Evolutionary conservation across 768 basidiomycete species (phyloP).

Genomic region (Rhizopogon vesiculosus): DNA sequence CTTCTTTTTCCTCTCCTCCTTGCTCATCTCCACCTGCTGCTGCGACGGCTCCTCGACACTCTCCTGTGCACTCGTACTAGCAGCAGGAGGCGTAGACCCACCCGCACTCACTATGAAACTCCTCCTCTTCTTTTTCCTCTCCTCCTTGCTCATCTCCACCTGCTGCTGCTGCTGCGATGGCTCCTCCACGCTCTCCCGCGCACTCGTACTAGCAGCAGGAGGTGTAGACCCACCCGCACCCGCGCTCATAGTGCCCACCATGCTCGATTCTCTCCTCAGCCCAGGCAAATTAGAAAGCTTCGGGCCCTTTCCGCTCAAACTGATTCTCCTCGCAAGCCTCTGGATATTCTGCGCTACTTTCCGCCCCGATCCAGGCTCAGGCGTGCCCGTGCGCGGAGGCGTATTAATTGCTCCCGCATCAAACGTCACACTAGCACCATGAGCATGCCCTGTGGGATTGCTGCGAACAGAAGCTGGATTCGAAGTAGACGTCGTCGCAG

Average conservation of each 20-base stretch:
- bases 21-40: slow-evolving; percentile 34
- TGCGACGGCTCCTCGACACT: too few relatives aligned
- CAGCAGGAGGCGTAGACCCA: neutral
- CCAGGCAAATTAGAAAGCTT: slow-evolving; percentile 23
- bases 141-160: too few relatives aligned
- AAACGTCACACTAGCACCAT: slow-evolving; percentile 59
- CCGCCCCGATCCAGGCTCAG: slow-evolving; percentile 68
- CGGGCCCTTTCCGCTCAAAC: slow-evolving; percentile 31
- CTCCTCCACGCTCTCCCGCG: too few relatives aligned
- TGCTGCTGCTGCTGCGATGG: too few relatives aligned
- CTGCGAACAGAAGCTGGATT: slow-evolving; percentile 22
- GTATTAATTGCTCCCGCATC: slow-evolving; percentile 45
- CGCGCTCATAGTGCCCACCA: neutral
- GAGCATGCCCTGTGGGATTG: slow-evolving; percentile 16
- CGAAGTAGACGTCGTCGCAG: slow-evolving; percentile 28
- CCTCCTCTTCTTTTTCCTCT: too few relatives aligned
- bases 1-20: slow-evolving; percentile 42
- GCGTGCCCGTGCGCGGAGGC: slow-evolving; percentile 68
- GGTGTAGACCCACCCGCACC: too few relatives aligned
- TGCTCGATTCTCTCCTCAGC: slow-evolving; percentile 23
- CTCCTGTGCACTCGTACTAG: slow-evolving; percentile 1
- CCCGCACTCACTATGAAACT: too few relatives aligned
- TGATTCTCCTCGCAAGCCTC: slow-evolving; percentile 70
- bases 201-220: too few relatives aligned
- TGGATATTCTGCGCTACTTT: slow-evolving; percentile 86